Evolutionary conservation across 2,329 filamentous ascomycete species (phyloP).

Genomic region (Venturia oleaginea): DNA sequence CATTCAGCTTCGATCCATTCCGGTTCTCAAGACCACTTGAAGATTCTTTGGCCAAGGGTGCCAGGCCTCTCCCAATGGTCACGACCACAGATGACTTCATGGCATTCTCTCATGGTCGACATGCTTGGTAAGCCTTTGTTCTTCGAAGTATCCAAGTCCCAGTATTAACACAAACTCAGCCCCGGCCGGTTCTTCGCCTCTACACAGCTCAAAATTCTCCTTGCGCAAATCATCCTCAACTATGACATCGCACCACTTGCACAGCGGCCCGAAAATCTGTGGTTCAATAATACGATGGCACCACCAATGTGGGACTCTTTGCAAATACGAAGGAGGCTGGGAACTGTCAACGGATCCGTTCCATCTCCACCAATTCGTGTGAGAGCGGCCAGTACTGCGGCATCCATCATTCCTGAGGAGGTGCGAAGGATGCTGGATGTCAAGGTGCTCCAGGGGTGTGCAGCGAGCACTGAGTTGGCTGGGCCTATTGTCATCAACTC

Average conservation of each 20-base stretch:
- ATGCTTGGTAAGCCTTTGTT: constrained; percentile 8
- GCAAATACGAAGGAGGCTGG: constrained; percentile 6
- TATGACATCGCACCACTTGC: constrained; percentile 13
- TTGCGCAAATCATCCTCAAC: constrained; percentile 28
- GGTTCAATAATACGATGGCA: constrained; percentile 15
- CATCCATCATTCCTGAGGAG: neutral
- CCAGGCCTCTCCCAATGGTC: constrained; percentile 8
- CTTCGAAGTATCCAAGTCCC: constrained; percentile 25
- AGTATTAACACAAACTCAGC: constrained; percentile 22
- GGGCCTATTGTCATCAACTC: neutral
- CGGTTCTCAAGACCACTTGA: constrained; percentile 4
- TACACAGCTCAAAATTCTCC: constrained; percentile 38
- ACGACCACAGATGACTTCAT: constrained; percentile 13
- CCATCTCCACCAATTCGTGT: neutral
- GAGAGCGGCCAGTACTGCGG: neutral
- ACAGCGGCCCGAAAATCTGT: constrained; percentile 12
- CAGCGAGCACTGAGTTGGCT: neutral
- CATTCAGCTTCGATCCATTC: constrained; percentile 12
- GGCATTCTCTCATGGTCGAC: constrained; percentile 14
- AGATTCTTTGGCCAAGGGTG: neutral
- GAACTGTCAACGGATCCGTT: neutral
- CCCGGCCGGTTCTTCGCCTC: constrained; percentile 39
- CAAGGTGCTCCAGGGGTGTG: neutral
- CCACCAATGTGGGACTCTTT: constrained; percentile 12
- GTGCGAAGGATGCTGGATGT: neutral